Evolutionary conservation across 179 eudicot species (phyloP).

Genomic region (Camellia oleifera): DNA sequence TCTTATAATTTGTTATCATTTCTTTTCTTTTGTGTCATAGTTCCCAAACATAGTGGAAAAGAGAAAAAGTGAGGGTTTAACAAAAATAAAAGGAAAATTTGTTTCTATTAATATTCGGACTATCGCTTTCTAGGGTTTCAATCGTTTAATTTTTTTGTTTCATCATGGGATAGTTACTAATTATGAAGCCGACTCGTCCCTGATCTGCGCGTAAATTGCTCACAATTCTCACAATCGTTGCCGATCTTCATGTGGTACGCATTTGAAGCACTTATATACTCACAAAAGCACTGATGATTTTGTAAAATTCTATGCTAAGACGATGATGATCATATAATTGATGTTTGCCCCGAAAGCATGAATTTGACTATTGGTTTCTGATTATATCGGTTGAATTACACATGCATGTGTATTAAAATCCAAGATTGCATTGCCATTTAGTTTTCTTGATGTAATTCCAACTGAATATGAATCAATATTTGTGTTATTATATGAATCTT

Average conservation of each 20-base stretch:
- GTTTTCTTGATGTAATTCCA: background rate
- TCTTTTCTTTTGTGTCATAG: too few species aligned
- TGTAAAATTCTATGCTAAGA: background rate
- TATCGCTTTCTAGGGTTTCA: slow-evolving; percentile 7
- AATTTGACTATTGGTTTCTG: background rate
- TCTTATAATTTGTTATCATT: too few species aligned
- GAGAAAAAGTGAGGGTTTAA: too few species aligned
- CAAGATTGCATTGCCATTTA: background rate
- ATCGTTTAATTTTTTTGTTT: background rate
- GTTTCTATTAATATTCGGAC: background rate
- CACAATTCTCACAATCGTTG: background rate
- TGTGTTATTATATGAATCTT: too few species aligned
- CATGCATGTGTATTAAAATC: background rate
- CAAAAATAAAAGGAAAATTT: background rate
- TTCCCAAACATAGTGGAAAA: too few species aligned
- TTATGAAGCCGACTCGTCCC: background rate
- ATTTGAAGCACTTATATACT: background rate
- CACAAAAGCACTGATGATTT: background rate
- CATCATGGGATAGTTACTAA: background rate
- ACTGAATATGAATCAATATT: background rate
- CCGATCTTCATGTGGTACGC: background rate
- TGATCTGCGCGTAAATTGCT: background rate
- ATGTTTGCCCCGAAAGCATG: background rate
- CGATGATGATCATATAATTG: background rate
- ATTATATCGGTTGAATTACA: background rate